A percentile compares a stretch with the other conserved stretches of the same genome.
phyloP scores from a whole-genome alignment of 129 eudicot species.

The Kitagawia praeruptora region DNA sequence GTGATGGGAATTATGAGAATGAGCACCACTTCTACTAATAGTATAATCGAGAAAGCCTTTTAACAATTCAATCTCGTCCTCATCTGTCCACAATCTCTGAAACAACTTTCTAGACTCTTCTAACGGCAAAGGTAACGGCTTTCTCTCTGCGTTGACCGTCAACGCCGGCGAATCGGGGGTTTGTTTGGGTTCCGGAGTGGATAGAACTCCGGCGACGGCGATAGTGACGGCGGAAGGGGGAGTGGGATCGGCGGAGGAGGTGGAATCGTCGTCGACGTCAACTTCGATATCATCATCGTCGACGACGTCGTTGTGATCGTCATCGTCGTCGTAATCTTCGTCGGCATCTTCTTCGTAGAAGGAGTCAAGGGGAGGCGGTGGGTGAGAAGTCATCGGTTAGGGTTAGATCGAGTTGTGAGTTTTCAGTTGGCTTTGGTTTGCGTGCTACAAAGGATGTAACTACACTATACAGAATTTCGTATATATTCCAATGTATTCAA shows the following conservation, averaged over 20 bases:
- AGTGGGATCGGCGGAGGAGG: conserved; percentile 25
- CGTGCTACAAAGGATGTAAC: not conserved
- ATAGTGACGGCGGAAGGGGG: conserved; percentile 16
- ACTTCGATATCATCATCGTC: conserved; percentile 32
- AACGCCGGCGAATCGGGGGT: conserved; percentile 6
- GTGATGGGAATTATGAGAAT: conserved; percentile 40
- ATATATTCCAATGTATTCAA: no score
- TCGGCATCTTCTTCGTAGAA: conserved; percentile 26
- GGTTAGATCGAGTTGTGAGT: not conserved
- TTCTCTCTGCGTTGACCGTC: conserved; percentile 33
- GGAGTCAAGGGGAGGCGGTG: conserved; percentile 21
- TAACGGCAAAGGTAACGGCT: conserved; percentile 24
- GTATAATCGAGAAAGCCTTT: conserved; percentile 79
- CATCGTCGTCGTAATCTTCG: conserved; percentile 47
- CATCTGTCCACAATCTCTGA: conserved; percentile 90
- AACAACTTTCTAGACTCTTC: conserved; percentile 72
- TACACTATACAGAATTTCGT: no score
- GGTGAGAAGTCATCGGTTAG: conserved; percentile 10
- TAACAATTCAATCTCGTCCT: conserved; percentile 84
- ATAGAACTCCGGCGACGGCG: conserved; percentile 26
- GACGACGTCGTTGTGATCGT: conserved; percentile 23
- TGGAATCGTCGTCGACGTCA: conserved; percentile 41
- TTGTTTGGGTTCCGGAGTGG: conserved; percentile 16
- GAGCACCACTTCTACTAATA: conserved; percentile 22
- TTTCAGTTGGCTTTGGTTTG: not conserved